Conservation (phyloP, 192 early-diverging fungal species). For the Geosiphon pyriformis region DNA sequence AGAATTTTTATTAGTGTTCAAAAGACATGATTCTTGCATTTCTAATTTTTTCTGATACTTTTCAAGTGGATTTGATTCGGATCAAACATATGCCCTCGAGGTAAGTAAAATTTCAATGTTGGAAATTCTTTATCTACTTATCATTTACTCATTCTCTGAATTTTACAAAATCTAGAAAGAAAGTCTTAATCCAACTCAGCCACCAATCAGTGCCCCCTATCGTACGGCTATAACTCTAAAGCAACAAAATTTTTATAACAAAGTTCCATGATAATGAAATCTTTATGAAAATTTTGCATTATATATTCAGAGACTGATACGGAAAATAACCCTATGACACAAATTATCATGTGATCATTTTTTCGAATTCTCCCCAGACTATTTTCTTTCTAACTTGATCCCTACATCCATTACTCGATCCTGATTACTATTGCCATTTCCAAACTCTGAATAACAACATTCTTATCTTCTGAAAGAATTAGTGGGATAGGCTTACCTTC, state of each 20-base stretch:
- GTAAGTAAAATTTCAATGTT: slow-evolving; percentile 34
- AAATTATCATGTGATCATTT: no score
- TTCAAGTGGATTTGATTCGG: slow-evolving; percentile 74
- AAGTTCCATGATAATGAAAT: no score
- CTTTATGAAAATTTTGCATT: no score
- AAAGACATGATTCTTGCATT: background rate
- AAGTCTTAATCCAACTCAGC: slow-evolving; percentile 67
- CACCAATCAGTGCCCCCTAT: slow-evolving; percentile 87
- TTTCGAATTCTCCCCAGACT: no score
- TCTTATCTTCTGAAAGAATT: no score
- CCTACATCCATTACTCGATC: no score
- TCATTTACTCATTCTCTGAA: background rate
- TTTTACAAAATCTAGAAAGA: slow-evolving; percentile 28
- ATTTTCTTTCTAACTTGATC: no score
- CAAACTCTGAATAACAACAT: no score
- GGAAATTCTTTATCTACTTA: slow-evolving; percentile 22
- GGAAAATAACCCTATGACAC: no score
- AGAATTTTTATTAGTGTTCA: background rate
- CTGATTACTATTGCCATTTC: no score
- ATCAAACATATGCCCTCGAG: slow-evolving; percentile 74
- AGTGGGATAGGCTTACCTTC: no score
- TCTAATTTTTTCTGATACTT: slow-evolving; percentile 1
- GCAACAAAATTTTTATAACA: slow-evolving; percentile 69
- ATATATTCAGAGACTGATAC: no score
- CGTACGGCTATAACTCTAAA: slow-evolving; percentile 73